Percentiles rank a stretch among this genome's conserved stretches.
Evolutionary conservation across 495 filamentous ascomycete species (phyloP).

Genomic region (Lasiosphaeriaceae sp.): DNA sequence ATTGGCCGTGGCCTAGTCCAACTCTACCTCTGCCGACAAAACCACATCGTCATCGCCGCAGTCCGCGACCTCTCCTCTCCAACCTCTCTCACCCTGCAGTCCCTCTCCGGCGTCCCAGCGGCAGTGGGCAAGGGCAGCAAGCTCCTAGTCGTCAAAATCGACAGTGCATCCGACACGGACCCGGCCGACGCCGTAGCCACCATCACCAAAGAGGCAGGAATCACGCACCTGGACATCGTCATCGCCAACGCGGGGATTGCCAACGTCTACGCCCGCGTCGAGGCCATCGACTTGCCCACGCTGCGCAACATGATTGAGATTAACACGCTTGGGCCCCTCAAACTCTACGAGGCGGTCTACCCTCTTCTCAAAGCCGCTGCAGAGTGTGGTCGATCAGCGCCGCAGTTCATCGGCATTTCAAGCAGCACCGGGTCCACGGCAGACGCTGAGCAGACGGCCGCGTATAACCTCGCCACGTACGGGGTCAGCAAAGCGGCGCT

Average conservation of each 20-base stretch:
- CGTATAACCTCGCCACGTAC: constrained; percentile 35
- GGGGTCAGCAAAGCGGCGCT: constrained; percentile 36
- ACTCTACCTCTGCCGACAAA: constrained; percentile 24
- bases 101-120: constrained; percentile 17
- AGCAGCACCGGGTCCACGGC: neutral
- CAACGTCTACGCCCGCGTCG: constrained; percentile 1
- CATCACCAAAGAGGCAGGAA: constrained; percentile 13
- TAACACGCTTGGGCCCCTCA: constrained; percentile 35
- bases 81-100: constrained; percentile 13
- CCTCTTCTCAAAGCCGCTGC: constrained; percentile 29
- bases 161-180: constrained; percentile 21
- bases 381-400: constrained; percentile 4
- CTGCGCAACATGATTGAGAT: constrained; percentile 35
- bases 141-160: constrained; percentile 29
- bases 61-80: constrained; percentile 25
- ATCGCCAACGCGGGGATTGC: constrained; percentile 27
- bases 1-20: constrained; percentile 25
- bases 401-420: constrained; percentile 34
- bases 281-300: constrained; percentile 16
- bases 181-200: constrained; percentile 14
- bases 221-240: constrained; percentile 25
- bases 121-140: constrained; percentile 9
- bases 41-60: constrained; percentile 32
- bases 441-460: neutral
- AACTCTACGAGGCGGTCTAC: constrained; percentile 38